Percentiles rank a stretch among this genome's conserved stretches.
Conservation (phyloP, 2,329 filamentous ascomycete genomes). For the Diaporthe citrichinensis region DNA sequence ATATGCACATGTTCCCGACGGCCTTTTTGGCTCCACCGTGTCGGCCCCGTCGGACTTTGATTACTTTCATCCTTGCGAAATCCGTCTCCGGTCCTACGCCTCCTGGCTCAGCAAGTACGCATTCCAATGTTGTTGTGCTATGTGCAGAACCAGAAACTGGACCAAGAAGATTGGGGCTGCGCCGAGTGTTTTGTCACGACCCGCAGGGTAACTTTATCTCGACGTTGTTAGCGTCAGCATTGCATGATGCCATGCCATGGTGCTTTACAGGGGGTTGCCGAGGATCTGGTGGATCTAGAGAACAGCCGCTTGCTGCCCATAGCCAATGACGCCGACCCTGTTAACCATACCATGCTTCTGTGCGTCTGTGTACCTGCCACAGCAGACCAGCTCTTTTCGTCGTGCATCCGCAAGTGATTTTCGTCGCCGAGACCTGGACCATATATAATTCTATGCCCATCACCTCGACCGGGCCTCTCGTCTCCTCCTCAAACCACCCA, state of each 20-base stretch:
- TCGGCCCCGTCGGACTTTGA: slow-evolving; percentile 12
- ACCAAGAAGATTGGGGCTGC: not conserved
- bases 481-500: not conserved
- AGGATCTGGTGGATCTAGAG: slow-evolving; percentile 29
- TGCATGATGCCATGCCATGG: slow-evolving; percentile 25
- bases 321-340: slow-evolving; percentile 30
- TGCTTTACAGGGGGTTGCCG: slow-evolving; percentile 20
- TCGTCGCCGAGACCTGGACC: not conserved
- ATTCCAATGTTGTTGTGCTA: not conserved
- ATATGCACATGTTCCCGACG: slow-evolving; percentile 13
- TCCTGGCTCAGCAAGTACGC: not conserved
- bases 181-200: not conserved
- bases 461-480: not conserved
- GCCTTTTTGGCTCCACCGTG: not conserved
- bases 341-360: slow-evolving; percentile 11
- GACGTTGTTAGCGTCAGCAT: slow-evolving; percentile 24
- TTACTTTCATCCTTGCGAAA: not conserved
- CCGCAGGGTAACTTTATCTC: slow-evolving; percentile 14
- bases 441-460: slow-evolving; percentile 15
- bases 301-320: not conserved
- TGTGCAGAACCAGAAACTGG: not conserved
- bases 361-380: slow-evolving; percentile 7
- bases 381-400: not conserved
- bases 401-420: not conserved
- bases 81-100: slow-evolving; percentile 7